Evolutionary conservation across 106 monocot genomes (phyloP).

Genomic region (Cymbidium sinense): DNA sequence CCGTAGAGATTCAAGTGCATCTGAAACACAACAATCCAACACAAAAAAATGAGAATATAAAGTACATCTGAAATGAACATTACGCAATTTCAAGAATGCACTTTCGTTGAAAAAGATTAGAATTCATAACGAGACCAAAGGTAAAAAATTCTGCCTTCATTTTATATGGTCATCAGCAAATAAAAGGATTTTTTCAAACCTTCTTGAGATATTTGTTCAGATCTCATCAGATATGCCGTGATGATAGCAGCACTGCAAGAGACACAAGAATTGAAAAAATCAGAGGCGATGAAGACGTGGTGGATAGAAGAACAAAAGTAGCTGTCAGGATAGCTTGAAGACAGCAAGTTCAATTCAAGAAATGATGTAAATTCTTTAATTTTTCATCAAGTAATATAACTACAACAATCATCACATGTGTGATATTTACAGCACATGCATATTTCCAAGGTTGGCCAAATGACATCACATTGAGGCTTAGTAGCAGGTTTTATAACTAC

Average conservation of each 20-base stretch:
- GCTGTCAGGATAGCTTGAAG: background rate
- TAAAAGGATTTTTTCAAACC: slow-evolving; percentile 39
- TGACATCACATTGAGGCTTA: background rate
- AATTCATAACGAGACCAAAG: background rate
- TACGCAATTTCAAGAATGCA: background rate
- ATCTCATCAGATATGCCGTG: slow-evolving; percentile 89
- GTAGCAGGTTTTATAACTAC: background rate
- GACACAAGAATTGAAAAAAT: slow-evolving; percentile 22
- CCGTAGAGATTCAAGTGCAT: slow-evolving; percentile 72
- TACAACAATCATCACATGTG: background rate
- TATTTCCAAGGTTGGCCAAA: background rate
- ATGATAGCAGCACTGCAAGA: slow-evolving; percentile 87
- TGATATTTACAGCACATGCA: background rate
- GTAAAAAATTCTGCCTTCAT: background rate
- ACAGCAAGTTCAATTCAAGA: background rate
- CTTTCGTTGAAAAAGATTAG: background rate
- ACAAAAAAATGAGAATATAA: slow-evolving; percentile 1
- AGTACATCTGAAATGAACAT: background rate
- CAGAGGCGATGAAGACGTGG: background rate
- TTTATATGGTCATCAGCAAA: background rate
- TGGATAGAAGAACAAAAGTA: background rate
- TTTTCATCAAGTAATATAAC: background rate
- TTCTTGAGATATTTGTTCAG: slow-evolving; percentile 86
- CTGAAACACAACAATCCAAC: slow-evolving; percentile 33
- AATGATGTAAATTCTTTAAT: background rate